Percentiles rank a stretch among this genome's conserved stretches.
These are phyloP conservation scores for Datisca glomerata DNA, from an alignment of 306 rosid species.

Conservation along the genomic window DNA sequence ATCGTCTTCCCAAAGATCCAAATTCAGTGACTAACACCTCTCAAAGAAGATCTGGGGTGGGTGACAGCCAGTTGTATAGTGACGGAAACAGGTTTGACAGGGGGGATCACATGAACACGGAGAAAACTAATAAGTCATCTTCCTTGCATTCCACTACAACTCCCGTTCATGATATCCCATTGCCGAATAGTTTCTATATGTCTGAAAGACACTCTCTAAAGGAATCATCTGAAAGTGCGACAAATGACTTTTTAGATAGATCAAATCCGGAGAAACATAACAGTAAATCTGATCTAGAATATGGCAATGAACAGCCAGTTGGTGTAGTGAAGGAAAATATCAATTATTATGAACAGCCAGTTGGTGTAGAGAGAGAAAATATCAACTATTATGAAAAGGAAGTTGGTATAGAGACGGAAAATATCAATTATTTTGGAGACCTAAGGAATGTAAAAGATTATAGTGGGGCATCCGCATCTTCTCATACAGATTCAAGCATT, in stretches of 20 bases:
- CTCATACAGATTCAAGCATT: no score
- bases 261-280: slow-evolving; percentile 25
- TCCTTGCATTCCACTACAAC: slow-evolving; percentile 16
- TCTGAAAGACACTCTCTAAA: slow-evolving; percentile 25
- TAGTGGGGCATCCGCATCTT: slow-evolving; percentile 26
- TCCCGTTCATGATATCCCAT: slow-evolving; percentile 21
- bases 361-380: no score
- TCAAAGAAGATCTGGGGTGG: slow-evolving; percentile 22
- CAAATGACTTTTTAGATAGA: slow-evolving; percentile 18
- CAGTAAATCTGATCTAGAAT: slow-evolving; percentile 24
- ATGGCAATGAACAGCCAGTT: slow-evolving; percentile 22
- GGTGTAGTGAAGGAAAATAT: slow-evolving; percentile 24
- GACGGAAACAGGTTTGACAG: slow-evolving; percentile 22
- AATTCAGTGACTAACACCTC: slow-evolving; percentile 17
- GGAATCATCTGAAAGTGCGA: slow-evolving; percentile 30
- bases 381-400: no score
- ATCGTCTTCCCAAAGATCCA: slow-evolving; percentile 24
- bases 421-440: slow-evolving; percentile 27
- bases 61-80: slow-evolving; percentile 16
- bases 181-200: slow-evolving; percentile 20
- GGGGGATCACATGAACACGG: slow-evolving; percentile 18
- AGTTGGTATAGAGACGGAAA: slow-evolving; percentile 33
- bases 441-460: slow-evolving; percentile 24
- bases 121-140: slow-evolving; percentile 23
- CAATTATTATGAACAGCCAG: slow-evolving; percentile 27